These are phyloP conservation scores for Chaetothyriales sp. DNA, from an alignment of 2,329 filamentous ascomycete genomes.

Conservation along the genomic window DNA sequence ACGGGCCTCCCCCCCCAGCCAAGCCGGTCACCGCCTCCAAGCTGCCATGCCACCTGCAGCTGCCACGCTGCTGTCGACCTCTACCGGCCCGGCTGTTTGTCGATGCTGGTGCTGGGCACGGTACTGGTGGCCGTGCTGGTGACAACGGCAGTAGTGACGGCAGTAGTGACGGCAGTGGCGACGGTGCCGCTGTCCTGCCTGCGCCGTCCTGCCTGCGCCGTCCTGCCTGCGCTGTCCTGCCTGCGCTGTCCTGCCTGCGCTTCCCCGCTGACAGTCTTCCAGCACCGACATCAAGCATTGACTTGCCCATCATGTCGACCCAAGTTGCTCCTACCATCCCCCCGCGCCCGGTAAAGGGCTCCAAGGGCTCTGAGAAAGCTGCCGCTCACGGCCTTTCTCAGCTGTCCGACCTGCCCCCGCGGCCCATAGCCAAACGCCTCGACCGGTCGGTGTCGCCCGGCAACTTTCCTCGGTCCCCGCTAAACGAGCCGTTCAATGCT, in stretches of 20 bases:
- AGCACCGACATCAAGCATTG: conserved; percentile 12
- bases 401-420: conserved; percentile 63
- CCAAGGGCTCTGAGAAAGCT: conserved; percentile 29
- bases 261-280: background rate
- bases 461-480: conserved; percentile 70
- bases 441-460: conserved; percentile 67
- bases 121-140: background rate
- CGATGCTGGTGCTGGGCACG: background rate
- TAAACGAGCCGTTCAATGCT: conserved; percentile 48
- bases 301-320: conserved; percentile 25
- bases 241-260: too few species aligned
- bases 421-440: conserved; percentile 50
- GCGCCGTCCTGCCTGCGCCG: background rate
- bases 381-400: conserved; percentile 32
- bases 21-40: background rate
- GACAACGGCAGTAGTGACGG: background rate
- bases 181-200: background rate
- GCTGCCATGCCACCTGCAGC: background rate
- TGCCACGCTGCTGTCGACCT: too few species aligned
- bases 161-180: too few species aligned
- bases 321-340: conserved; percentile 44
- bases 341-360: conserved; percentile 46
- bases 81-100: background rate
- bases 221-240: too few species aligned
- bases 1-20: background rate